Evolutionary conservation across 192 early-diverging fungal genomes (phyloP), one percentile per base, ranked within the genome.

Genomic region (Pilaira anomala): DNA sequence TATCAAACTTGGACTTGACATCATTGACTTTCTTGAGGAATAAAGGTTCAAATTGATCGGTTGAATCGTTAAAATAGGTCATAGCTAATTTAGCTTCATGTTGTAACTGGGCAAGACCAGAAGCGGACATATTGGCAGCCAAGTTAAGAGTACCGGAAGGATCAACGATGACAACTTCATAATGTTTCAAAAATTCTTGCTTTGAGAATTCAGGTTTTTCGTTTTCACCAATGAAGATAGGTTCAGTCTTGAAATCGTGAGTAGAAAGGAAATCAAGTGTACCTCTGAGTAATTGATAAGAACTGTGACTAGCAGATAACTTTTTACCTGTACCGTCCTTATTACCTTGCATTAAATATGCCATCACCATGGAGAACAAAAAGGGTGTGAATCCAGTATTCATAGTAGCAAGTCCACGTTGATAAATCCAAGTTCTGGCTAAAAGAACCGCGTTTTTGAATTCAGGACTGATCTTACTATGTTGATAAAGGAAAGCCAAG

Each of bases 131-230:
- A 41, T 83, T 75, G 1, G 88, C 80, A 25, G 93, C 85, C 39
- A 98, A 63, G 74, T 98, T 98, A 25, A 94, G 71, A n/a, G 70
- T 78, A 24, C 90, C 92, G 24, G 88, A 83, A 22, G 90, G 83
- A 74, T 97, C 96, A 1, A 95, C 88, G 54, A 97, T 81, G 1
- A 91, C 92, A 7, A 90, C 84, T 18, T 91, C 93, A 74, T 82
- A 92, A 45, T 83, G 75, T 5, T 67, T 49, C 1, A 60, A 59
- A 68, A 94, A 96, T 2, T 77, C 72, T 6, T 83, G 72, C 19
- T 68, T 65, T 6, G 78, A 80, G 52, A 93, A 91, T 78, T 87
- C 89, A 36, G 73, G 70, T 13, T 69, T 64, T 50, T 86, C 82
- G 16, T 71, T 67, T 29, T 83, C 73, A 16, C 88, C 87, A 82